Conservation (phyloP, 2,329 filamentous ascomycete species). For the Aureobasidium sp. region DNA sequence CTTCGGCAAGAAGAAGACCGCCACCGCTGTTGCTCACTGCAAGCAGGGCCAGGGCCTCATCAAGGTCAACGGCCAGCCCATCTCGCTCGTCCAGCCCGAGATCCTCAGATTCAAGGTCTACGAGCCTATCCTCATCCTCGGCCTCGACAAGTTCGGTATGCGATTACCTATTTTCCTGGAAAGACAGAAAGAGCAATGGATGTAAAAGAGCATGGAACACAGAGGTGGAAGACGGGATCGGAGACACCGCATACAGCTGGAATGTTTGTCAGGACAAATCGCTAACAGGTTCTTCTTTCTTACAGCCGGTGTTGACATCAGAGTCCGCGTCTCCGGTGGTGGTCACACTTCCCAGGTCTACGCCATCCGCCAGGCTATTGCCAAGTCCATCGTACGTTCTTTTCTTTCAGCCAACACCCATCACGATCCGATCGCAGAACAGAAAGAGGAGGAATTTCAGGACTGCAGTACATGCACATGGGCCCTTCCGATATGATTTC, state of each 20-base stretch:
- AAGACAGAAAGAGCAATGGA: constrained; percentile 3
- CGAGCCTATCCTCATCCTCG: constrained; percentile 95
- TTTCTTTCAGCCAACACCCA: neutral
- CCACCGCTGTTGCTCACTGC: constrained; percentile 80
- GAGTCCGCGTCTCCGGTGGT: constrained; percentile 92
- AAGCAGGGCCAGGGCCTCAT: constrained; percentile 88
- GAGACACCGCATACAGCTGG: neutral
- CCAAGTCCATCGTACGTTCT: constrained; percentile 71
- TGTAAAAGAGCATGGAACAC: constrained; percentile 8
- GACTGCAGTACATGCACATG: neutral
- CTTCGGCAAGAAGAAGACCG: constrained; percentile 82
- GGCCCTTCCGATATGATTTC: neutral
- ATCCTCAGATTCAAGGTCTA: constrained; percentile 99
- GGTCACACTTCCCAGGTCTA: constrained; percentile 97
- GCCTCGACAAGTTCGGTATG: constrained; percentile 86
- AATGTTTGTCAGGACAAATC: neutral
- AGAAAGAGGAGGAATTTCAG: neutral
- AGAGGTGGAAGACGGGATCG: neutral
- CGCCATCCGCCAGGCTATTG: constrained; percentile 97
- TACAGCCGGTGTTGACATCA: constrained; percentile 81
- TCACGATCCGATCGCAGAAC: neutral
- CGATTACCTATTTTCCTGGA: constrained; percentile 15
- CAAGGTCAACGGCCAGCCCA: constrained; percentile 97
- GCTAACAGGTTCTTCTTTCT: constrained; percentile 13
- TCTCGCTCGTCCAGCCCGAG: constrained; percentile 89